phyloP scores from a whole-genome alignment of 2,329 filamentous ascomycete species.

The Boeremia exigua region DNA sequence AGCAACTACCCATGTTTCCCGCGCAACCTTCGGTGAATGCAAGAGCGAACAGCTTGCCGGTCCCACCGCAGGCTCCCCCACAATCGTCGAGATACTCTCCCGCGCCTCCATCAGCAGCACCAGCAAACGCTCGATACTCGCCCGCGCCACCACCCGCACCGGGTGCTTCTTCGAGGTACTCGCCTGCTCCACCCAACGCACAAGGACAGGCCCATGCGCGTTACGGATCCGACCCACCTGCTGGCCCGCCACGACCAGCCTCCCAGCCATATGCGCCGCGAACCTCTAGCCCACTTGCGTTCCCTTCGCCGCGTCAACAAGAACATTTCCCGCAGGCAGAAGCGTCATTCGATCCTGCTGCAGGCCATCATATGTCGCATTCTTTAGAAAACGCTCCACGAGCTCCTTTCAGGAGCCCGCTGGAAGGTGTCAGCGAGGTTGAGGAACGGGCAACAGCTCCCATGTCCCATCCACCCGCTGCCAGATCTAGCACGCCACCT shows the following conservation, averaged over 20 bases:
- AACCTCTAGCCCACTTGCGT: slow-evolving; percentile 69
- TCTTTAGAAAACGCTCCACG: slow-evolving; percentile 36
- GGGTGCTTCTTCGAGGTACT: slow-evolving; percentile 45
- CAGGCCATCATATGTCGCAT: slow-evolving; percentile 36
- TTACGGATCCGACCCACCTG: slow-evolving; percentile 47
- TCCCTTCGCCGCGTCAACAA: slow-evolving; percentile 46
- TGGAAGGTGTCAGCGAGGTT: slow-evolving; percentile 44
- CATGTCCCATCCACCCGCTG: slow-evolving; percentile 26
- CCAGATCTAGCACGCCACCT: slow-evolving; percentile 44
- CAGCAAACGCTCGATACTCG: slow-evolving; percentile 50
- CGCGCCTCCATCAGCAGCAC: slow-evolving; percentile 41
- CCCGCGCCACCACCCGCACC: slow-evolving; percentile 47
- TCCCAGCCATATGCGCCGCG: slow-evolving; percentile 65
- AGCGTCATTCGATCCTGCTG: background rate
- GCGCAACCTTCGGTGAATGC: slow-evolving; percentile 40
- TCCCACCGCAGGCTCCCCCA: slow-evolving; percentile 37
- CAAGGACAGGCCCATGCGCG: slow-evolving; percentile 45
- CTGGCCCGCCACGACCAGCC: slow-evolving; percentile 43
- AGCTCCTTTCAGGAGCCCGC: slow-evolving; percentile 33
- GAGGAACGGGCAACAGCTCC: slow-evolving; percentile 35
- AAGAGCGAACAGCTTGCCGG: slow-evolving; percentile 40
- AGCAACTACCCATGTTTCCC: slow-evolving; percentile 48
- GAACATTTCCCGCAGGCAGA: slow-evolving; percentile 17
- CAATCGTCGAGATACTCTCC: slow-evolving; percentile 45
- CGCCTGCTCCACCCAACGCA: slow-evolving; percentile 48